phyloP scores from a whole-genome alignment of 1,284 basidiomycete genomes.

The Flammula alnicola region DNA sequence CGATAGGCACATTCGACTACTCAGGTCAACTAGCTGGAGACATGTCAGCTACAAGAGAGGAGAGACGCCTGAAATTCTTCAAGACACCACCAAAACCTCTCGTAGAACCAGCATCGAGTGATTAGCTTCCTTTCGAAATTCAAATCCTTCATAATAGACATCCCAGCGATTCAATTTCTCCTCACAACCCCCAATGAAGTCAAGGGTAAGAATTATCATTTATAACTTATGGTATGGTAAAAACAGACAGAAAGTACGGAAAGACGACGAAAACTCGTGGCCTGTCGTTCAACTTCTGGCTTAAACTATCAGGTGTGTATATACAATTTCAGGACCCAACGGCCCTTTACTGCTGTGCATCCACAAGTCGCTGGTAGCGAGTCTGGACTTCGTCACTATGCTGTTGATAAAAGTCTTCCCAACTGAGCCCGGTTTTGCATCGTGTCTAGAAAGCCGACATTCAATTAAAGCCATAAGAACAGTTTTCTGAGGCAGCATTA shows the following conservation, averaged over 20 bases:
- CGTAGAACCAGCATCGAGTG: constrained; percentile 33
- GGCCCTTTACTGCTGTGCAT: not conserved
- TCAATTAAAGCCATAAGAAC: not conserved
- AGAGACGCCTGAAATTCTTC: constrained; percentile 74
- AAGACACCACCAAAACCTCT: constrained; percentile 52
- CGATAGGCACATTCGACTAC: constrained; percentile 86
- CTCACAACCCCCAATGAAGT: no score
- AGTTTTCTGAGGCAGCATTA: constrained; percentile 20
- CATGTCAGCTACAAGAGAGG: constrained; percentile 50
- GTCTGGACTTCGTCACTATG: constrained; percentile 47
- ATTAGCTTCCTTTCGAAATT: constrained; percentile 19
- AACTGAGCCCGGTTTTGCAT: constrained; percentile 51
- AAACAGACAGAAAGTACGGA: not conserved
- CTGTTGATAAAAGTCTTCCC: constrained; percentile 60
- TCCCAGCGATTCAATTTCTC: constrained; percentile 1
- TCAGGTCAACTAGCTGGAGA: constrained; percentile 68
- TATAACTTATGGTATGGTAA: not conserved
- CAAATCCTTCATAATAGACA: constrained; percentile 12
- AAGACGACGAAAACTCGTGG: not conserved
- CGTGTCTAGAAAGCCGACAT: constrained; percentile 41
- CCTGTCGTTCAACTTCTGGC: no score
- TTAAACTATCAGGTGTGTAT: not conserved
- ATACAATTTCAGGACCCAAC: not conserved
- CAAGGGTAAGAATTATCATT: no score
- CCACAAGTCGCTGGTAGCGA: constrained; percentile 32